Evolutionary conservation across 345 rosid species (phyloP).

Genomic region (Camelina hispida): DNA sequence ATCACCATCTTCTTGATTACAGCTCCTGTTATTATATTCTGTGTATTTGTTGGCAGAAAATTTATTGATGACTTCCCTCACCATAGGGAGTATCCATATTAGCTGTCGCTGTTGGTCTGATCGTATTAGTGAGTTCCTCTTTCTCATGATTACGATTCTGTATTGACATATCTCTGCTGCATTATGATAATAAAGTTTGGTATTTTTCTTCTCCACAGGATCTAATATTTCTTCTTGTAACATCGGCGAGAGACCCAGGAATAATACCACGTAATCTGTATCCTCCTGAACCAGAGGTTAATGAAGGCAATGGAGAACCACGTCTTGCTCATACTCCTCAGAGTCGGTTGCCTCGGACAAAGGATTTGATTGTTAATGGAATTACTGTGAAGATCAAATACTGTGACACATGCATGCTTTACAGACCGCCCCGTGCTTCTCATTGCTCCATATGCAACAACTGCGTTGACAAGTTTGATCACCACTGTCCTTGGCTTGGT

Average conservation of each 20-base stretch:
- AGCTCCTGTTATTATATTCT: slow-evolving; percentile 75
- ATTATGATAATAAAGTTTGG: not conserved
- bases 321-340: slow-evolving; percentile 64
- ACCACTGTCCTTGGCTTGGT: slow-evolving; percentile 99
- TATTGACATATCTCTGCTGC: not conserved
- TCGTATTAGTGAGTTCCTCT: slow-evolving; percentile 61
- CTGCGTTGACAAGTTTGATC: slow-evolving; percentile 95
- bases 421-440: slow-evolving; percentile 98
- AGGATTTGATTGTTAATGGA: slow-evolving; percentile 77
- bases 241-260: slow-evolving; percentile 97
- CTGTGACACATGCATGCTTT: slow-evolving; percentile 93
- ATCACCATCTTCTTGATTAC: slow-evolving; percentile 70
- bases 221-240: slow-evolving; percentile 70
- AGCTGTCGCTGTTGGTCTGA: slow-evolving; percentile 56
- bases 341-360: slow-evolving; percentile 60
- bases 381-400: slow-evolving; percentile 76
- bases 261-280: slow-evolving; percentile 74
- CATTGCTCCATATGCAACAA: slow-evolving; percentile 98
- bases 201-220: slow-evolving; percentile 54
- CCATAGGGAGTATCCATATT: slow-evolving; percentile 69
- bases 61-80: slow-evolving; percentile 71
- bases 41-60: slow-evolving; percentile 75
- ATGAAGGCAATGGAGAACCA: slow-evolving; percentile 49
- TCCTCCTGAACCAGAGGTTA: slow-evolving; percentile 74
- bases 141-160: slow-evolving; percentile 13